These are phyloP conservation scores for Chaetomidium leptoderma DNA, from an alignment of 495 filamentous ascomycete genomes.

Conservation along the genomic window DNA sequence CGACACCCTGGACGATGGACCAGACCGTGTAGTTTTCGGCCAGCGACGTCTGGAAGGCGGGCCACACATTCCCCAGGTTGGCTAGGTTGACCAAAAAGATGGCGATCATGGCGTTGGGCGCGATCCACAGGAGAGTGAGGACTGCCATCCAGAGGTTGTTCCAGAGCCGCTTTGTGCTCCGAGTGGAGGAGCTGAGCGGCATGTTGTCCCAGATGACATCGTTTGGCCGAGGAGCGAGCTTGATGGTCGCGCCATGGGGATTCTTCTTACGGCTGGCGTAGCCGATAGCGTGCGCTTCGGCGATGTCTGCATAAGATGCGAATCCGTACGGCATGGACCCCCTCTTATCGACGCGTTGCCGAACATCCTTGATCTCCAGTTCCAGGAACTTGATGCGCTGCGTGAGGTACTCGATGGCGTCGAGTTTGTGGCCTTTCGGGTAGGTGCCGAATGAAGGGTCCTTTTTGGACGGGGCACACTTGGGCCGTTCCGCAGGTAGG, in stretches of 20 bases:
- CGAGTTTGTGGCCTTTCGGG: slow-evolving; percentile 68
- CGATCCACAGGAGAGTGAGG: slow-evolving; percentile 84
- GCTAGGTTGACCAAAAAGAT: slow-evolving; percentile 83
- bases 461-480: slow-evolving; percentile 69
- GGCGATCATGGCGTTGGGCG: slow-evolving; percentile 91
- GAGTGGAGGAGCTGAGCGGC: slow-evolving; percentile 57
- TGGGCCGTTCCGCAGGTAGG: slow-evolving; percentile 72
- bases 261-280: slow-evolving; percentile 74
- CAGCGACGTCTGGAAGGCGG: slow-evolving; percentile 62
- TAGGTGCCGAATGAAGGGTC: slow-evolving; percentile 56
- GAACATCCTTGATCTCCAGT: slow-evolving; percentile 74
- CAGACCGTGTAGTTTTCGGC: slow-evolving; percentile 59
- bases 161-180: slow-evolving; percentile 66
- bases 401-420: slow-evolving; percentile 91
- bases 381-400: slow-evolving; percentile 79
- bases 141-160: slow-evolving; percentile 78
- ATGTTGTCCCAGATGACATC: slow-evolving; percentile 98
- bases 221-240: slow-evolving; percentile 77
- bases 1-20: slow-evolving; percentile 90
- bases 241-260: slow-evolving; percentile 71
- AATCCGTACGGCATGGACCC: slow-evolving; percentile 90
- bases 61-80: slow-evolving; percentile 79
- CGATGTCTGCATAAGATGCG: slow-evolving; percentile 83
- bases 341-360: slow-evolving; percentile 75
- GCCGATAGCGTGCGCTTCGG: slow-evolving; percentile 83